Conservation (phyloP, 148 eudicot genomes). For the Rhododendron williamsianum region DNA sequence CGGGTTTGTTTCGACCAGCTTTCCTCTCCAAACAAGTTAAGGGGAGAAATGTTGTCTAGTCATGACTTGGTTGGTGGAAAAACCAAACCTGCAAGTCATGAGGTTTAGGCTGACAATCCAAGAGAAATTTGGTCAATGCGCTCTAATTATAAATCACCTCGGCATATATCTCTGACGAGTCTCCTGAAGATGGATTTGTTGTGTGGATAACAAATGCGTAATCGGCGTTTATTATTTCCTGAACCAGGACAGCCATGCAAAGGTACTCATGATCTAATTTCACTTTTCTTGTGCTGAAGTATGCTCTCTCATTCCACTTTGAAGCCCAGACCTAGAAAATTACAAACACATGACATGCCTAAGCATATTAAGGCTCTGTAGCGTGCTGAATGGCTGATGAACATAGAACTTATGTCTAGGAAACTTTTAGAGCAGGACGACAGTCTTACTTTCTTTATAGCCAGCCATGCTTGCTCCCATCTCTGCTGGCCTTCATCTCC, state of each 20-base stretch:
- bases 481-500: constrained; percentile 89
- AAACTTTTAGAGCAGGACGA: background rate
- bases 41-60: background rate
- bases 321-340: constrained; percentile 90
- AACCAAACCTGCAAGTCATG: background rate
- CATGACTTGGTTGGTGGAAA: background rate
- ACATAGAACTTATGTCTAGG: background rate
- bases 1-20: background rate
- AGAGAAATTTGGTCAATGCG: background rate
- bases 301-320: constrained; percentile 99
- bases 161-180: constrained; percentile 85
- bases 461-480: constrained; percentile 97
- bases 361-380: background rate
- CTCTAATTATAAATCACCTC: constrained; percentile 45
- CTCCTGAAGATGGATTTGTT: constrained; percentile 95
- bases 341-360: background rate
- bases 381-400: background rate
- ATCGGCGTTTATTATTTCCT: constrained; percentile 91
- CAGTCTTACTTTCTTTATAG: constrained; percentile 77
- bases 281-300: constrained; percentile 88
- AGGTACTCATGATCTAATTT: constrained; percentile 87
- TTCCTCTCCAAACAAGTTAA: background rate
- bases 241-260: constrained; percentile 99
- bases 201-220: constrained; percentile 98
- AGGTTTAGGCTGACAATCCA: background rate